phyloP scores from a whole-genome alignment of 169 alveolate genomes.

The Plasmodium yoelii region DNA sequence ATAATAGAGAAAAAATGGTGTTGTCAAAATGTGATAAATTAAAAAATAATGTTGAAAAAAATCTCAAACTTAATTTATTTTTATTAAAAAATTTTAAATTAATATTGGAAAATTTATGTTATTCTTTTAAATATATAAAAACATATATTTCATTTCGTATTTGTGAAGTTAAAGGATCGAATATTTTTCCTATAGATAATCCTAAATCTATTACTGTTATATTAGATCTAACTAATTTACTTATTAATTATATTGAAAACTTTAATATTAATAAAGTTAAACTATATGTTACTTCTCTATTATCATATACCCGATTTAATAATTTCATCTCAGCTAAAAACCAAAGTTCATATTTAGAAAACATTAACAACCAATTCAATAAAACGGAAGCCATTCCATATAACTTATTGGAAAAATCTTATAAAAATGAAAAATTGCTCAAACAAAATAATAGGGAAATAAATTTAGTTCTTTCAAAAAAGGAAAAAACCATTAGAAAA shows the following conservation, averaged over 20 bases:
- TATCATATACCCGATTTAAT: slow-evolving; percentile 45
- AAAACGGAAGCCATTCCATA: slow-evolving; percentile 14
- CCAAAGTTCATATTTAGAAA: slow-evolving; percentile 7
- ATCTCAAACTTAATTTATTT: slow-evolving; percentile 31
- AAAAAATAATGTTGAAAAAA: slow-evolving; percentile 24
- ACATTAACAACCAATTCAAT: slow-evolving; percentile 10
- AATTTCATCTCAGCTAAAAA: slow-evolving; percentile 12
- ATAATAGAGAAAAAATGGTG: slow-evolving; percentile 28
- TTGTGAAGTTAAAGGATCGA: slow-evolving; percentile 44
- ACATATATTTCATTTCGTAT: slow-evolving; percentile 63
- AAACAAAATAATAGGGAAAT: slow-evolving; percentile 6
- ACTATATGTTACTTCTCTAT: slow-evolving; percentile 14
- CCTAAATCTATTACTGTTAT: slow-evolving; percentile 20
- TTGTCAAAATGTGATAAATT: slow-evolving; percentile 26
- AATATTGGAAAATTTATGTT: slow-evolving; percentile 23
- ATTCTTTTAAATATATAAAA: slow-evolving; percentile 33
- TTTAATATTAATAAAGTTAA: slow-evolving; percentile 7
- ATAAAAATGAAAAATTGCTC: slow-evolving; percentile 6
- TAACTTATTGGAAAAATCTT: slow-evolving; percentile 2
- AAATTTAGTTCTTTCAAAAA: slow-evolving; percentile 10
- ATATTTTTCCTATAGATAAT: slow-evolving; percentile 5
- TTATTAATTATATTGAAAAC: slow-evolving; percentile 26
- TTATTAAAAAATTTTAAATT: slow-evolving; percentile 28
- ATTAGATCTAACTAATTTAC: slow-evolving; percentile 30
- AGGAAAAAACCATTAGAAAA: slow-evolving; percentile 14